These are phyloP conservation scores for Ephemerocybe angulata DNA, from an alignment of 768 basidiomycete species.

Conservation along the genomic window DNA sequence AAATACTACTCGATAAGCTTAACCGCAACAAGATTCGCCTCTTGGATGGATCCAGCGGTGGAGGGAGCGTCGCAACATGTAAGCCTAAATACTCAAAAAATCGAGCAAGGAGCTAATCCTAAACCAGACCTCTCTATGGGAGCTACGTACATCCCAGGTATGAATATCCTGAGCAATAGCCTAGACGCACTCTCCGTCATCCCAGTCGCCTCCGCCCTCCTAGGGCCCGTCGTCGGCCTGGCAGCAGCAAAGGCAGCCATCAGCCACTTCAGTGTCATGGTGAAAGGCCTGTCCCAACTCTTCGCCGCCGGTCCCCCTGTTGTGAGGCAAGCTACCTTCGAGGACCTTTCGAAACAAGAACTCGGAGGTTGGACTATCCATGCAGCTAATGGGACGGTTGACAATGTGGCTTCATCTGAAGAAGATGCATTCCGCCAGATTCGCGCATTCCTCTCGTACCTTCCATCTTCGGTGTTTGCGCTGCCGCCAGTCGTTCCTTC, in stretches of 20 bases:
- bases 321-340: constrained; percentile 35
- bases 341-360: constrained; percentile 32
- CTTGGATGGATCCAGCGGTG: constrained; percentile 40
- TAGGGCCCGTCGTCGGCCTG: constrained; percentile 39
- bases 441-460: constrained; percentile 33
- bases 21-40: constrained; percentile 30
- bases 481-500: constrained; percentile 27
- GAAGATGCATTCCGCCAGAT: constrained; percentile 35
- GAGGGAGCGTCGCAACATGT: constrained; percentile 39
- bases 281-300: constrained; percentile 35
- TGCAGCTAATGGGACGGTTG: constrained; percentile 34
- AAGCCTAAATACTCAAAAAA: constrained; percentile 1
- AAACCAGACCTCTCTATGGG: constrained; percentile 31
- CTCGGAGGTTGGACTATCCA: constrained; percentile 37
- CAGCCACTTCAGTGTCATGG: constrained; percentile 41
- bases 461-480: constrained; percentile 37
- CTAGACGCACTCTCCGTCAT: constrained; percentile 37
- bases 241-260: constrained; percentile 38
- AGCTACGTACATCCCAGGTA: constrained; percentile 36
- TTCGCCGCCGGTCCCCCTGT: constrained; percentile 35
- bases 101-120: not conserved
- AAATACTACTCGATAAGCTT: not conserved
- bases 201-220: constrained; percentile 34
- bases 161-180: constrained; percentile 33
- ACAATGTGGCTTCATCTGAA: constrained; percentile 35